Percentiles rank a stretch among this genome's conserved stretches.
Conservation (phyloP, 1,139 yeast species). For the Zygotorulaspora mrakii region DNA sequence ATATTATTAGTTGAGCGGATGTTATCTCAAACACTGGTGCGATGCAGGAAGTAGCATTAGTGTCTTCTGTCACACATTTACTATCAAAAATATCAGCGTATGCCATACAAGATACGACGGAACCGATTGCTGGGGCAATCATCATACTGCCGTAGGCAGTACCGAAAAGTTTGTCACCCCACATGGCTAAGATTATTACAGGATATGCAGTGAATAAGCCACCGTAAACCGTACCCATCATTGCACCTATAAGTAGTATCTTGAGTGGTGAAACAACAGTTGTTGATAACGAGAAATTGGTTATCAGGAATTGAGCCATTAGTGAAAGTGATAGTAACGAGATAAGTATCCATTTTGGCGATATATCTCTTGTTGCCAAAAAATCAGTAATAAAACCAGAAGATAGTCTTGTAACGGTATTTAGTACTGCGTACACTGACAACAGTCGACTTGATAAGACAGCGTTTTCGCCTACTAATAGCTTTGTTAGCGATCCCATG, state of each 20-base stretch:
- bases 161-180: slow-evolving; percentile 91
- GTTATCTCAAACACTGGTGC: slow-evolving; percentile 21
- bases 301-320: slow-evolving; percentile 41
- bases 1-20: slow-evolving; percentile 14
- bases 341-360: slow-evolving; percentile 46
- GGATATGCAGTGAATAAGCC: slow-evolving; percentile 83
- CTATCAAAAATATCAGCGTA: slow-evolving; percentile 67
- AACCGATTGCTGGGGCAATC: slow-evolving; percentile 87
- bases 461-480: slow-evolving; percentile 20
- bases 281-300: slow-evolving; percentile 15
- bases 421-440: slow-evolving; percentile 50
- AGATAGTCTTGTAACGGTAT: slow-evolving; percentile 60
- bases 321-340: slow-evolving; percentile 44
- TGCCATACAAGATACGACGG: slow-evolving; percentile 63
- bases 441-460: slow-evolving; percentile 46
- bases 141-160: slow-evolving; percentile 91
- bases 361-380: slow-evolving; percentile 37
- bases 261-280: slow-evolving; percentile 11
- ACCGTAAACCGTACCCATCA: slow-evolving; percentile 77
- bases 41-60: slow-evolving; percentile 18
- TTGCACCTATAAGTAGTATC: slow-evolving; percentile 44
- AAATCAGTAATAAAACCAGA: slow-evolving; percentile 68
- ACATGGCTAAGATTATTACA: slow-evolving; percentile 70
- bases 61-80: slow-evolving; percentile 21
- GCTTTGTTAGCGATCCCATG: slow-evolving; percentile 58